Evolutionary conservation across 495 filamentous ascomycete genomes (phyloP).

Genomic region (Aspergillus ellipticus): DNA sequence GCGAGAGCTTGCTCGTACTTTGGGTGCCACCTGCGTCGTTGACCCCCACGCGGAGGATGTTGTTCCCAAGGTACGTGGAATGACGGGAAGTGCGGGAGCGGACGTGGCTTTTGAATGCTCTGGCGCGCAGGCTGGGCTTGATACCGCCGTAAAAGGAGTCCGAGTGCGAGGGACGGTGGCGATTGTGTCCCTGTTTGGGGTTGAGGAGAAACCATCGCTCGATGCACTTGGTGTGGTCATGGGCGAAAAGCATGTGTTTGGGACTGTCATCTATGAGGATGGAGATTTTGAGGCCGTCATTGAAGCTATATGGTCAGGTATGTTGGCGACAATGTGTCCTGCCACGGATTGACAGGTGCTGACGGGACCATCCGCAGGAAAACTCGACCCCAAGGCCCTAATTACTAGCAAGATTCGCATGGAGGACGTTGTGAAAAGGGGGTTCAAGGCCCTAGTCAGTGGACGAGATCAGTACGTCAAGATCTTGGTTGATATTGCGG

Average conservation of each 20-base stretch:
- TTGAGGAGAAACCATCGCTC: conserved; percentile 23
- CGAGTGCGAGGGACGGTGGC: conserved; percentile 22
- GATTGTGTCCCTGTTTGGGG: conserved; percentile 27
- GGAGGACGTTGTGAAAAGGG: conserved; percentile 53
- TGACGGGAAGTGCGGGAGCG: conserved; percentile 16
- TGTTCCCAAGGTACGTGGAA: conserved; percentile 13
- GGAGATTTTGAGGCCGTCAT: conserved; percentile 56
- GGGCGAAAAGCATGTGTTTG: conserved; percentile 24
- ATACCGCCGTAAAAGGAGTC: conserved; percentile 21
- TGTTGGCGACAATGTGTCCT: conserved; percentile 8
- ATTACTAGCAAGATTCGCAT: conserved; percentile 50
- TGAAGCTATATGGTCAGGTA: conserved; percentile 47
- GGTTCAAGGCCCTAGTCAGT: conserved; percentile 52
- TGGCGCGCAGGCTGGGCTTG: conserved; percentile 28
- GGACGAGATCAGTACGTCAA: conserved; percentile 53
- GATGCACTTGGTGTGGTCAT: conserved; percentile 22
- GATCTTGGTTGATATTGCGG: conserved; percentile 23
- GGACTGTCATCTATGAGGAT: conserved; percentile 37
- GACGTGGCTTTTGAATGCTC: conserved; percentile 28
- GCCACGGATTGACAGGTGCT: conserved; percentile 20
- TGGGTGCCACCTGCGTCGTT: conserved; percentile 23
- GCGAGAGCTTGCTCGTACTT: conserved; percentile 13
- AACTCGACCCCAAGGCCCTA: conserved; percentile 42
- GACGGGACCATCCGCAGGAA: conserved; percentile 12
- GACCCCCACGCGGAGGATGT: conserved; percentile 20